Evolutionary conservation across 805 yeast species (phyloP), one percentile per base, ranked within the genome.

Genomic region (Candida manassasensis): DNA sequence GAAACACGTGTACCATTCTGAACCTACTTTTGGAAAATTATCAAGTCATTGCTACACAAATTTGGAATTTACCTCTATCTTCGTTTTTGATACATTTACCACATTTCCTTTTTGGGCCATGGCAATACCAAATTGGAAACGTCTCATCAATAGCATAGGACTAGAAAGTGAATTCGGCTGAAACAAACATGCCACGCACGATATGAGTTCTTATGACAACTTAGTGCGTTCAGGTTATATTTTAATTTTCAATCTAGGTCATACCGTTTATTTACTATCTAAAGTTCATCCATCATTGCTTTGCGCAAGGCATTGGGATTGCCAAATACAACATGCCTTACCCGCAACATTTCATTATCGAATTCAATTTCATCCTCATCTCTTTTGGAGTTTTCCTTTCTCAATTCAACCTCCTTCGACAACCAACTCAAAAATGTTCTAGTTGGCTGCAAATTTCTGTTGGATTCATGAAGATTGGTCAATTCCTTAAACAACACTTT

Each of bases 251-350:
- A 21, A 9, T 21, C 10, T 21, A 8, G 11, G 24, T 9, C 11
- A n/a, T n/a, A n/a, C n/a, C n/a, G n/a, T n/a, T n/a, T n/a, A n/a
- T n/a, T n/a, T n/a, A n/a, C n/a, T 18, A 7, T 19, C 18, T 39
- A 49, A 19, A 53, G 37, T 19, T 52, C 57, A 53, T 76, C 83
- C 12, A 66, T 66, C 28, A 68, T 57, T 5, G 74, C 78, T 51
- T 81, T 82, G 41, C 93, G 68, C 38, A 71, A 56, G 0, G 82
- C 94, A 50, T 73, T 65, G 13, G 84, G 85, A 48, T 86, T 86
- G 2, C 95, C 96, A 60, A 86, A 86, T 1, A 81, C 75, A 15
- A 60, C 52, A 52, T 85, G 90, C 48, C 94, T 72, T 11, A 63
- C 61, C n/a, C 47, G 47, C 21, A 59, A 36, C 52, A 63, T 43